Conservation (phyloP, 805 yeast genomes). For the Grigorovia yakushimaensis region DNA sequence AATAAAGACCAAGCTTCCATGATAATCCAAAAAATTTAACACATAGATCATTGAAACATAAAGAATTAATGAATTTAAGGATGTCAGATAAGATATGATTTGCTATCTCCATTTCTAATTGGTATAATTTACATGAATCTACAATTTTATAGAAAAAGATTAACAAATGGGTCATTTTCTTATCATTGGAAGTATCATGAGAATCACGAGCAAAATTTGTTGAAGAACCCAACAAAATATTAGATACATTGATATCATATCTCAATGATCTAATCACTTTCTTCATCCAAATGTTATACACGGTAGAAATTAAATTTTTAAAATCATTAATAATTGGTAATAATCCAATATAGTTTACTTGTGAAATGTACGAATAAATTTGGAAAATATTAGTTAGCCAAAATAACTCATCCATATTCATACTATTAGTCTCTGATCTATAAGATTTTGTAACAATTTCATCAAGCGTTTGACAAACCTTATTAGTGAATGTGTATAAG, state of each 20-base stretch:
- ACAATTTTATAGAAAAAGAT: conserved; percentile 79
- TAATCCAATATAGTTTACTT: neutral
- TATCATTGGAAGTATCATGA: conserved; percentile 29
- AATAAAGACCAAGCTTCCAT: conserved; percentile 9
- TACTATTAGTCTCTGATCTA: neutral
- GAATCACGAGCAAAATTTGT: neutral
- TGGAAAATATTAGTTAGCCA: conserved; percentile 3
- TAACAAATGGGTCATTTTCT: conserved; percentile 88
- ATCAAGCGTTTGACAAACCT: conserved; percentile 76
- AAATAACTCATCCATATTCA: conserved; percentile 1
- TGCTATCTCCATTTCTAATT: conserved; percentile 53
- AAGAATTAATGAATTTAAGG: conserved; percentile 3
- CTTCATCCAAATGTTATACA: conserved; percentile 8
- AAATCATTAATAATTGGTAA: neutral
- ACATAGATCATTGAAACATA: conserved; percentile 9
- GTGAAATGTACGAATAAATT: neutral
- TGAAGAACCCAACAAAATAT: conserved; percentile 7
- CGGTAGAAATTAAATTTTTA: neutral
- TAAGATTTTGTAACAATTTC: conserved; percentile 49
- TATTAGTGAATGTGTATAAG: conserved; percentile 83
- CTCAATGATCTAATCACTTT: conserved; percentile 2
- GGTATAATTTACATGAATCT: conserved; percentile 82
- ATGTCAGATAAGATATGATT: conserved; percentile 1
- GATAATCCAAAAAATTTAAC: conserved; percentile 6
- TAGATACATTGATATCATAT: conserved; percentile 5